Evolutionary conservation across 2,329 filamentous ascomycete genomes (phyloP).

Genomic region (Cytospora piceae): DNA sequence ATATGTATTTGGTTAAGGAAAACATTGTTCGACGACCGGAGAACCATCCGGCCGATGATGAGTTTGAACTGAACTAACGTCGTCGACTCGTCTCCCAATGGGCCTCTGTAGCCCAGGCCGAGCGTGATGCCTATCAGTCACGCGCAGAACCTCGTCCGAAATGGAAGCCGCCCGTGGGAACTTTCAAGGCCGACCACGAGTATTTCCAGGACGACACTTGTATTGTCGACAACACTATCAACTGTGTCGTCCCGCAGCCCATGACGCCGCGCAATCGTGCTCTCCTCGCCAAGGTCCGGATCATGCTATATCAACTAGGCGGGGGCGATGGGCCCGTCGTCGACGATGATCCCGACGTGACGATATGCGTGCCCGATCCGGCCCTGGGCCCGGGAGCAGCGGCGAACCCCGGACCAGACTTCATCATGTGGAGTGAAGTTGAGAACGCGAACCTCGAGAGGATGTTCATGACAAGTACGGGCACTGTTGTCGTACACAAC

Average conservation of each 20-base stretch:
- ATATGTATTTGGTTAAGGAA: neutral
- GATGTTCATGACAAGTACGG: constrained; percentile 6
- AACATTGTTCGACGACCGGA: neutral
- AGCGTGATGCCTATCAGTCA: constrained; percentile 3
- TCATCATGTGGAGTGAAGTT: constrained; percentile 2
- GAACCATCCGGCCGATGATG: neutral
- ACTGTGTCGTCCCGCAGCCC: constrained; percentile 5
- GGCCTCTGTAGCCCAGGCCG: neutral
- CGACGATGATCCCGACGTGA: neutral
- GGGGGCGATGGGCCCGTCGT: constrained; percentile 1
- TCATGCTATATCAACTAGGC: constrained; percentile 10
- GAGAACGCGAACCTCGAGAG: constrained; percentile 8
- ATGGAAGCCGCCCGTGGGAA: neutral
- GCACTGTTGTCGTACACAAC: neutral
- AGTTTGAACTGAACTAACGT: neutral
- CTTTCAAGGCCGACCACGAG: neutral
- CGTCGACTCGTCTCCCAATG: neutral
- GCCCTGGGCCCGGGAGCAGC: neutral
- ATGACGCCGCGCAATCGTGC: constrained; percentile 2
- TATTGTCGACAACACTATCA: neutral
- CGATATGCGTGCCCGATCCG: constrained; percentile 3
- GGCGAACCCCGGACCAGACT: neutral
- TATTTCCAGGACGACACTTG: neutral
- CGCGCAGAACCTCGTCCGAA: neutral
- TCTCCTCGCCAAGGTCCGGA: neutral